A percentile compares a stretch with the other conserved stretches of the same genome.
Conservation (phyloP, 2,329 filamentous ascomycete species). For the Lasiodiplodia citricola region DNA sequence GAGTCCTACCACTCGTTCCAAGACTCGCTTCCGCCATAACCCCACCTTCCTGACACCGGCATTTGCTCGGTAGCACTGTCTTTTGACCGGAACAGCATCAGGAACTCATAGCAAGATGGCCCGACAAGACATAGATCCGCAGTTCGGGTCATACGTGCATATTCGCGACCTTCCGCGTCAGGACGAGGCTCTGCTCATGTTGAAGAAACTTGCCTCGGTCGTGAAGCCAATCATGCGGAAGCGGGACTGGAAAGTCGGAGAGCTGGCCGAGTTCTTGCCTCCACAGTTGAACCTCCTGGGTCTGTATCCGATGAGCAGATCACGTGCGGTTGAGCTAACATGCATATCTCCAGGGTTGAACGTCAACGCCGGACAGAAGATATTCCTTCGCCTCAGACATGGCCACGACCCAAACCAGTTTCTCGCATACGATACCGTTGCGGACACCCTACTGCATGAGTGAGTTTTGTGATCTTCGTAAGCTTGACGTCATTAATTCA, state of each 20-base stretch:
- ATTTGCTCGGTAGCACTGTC: not conserved
- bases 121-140: conserved; percentile 51
- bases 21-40: not conserved
- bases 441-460: conserved; percentile 94
- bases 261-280: conserved; percentile 86
- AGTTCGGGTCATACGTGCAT: conserved; percentile 58
- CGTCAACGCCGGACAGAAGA: conserved; percentile 74
- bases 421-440: conserved; percentile 76
- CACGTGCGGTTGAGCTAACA: conserved; percentile 4
- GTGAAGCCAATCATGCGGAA: conserved; percentile 96
- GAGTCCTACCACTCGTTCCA: too few relatives aligned
- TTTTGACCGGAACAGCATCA: not conserved
- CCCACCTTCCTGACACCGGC: not conserved
- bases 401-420: conserved; percentile 77
- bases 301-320: conserved; percentile 32
- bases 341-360: conserved; percentile 66
- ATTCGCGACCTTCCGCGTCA: conserved; percentile 51
- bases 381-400: conserved; percentile 82
- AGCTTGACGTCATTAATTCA: not conserved
- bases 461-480: conserved; percentile 35
- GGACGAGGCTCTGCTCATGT: conserved; percentile 58
- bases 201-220: conserved; percentile 82
- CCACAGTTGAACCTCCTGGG: conserved; percentile 74
- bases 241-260: conserved; percentile 76
- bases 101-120: conserved; percentile 12